A percentile compares a stretch with the other conserved stretches of the same genome.
Conservation (phyloP, 192 early-diverging fungal genomes). For the Podila epigama region DNA sequence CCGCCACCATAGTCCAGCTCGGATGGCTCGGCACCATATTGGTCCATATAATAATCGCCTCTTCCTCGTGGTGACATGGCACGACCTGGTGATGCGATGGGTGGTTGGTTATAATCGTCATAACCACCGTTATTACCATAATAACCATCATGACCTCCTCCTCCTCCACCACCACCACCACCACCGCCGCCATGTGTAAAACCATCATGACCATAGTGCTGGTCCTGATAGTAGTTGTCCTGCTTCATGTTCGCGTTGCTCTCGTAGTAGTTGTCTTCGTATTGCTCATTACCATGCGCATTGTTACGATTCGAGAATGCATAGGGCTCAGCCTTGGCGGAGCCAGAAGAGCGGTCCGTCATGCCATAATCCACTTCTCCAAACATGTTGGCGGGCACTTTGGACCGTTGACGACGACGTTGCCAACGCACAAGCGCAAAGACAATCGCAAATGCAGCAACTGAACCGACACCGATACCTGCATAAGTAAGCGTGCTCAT, state of each 20-base stretch:
- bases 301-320: constrained; percentile 34
- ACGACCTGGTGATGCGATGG: constrained; percentile 10
- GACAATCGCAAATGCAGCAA: constrained; percentile 15
- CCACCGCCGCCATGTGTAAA: constrained; percentile 15
- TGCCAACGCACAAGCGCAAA: constrained; percentile 42
- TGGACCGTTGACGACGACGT: constrained; percentile 27
- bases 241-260: neutral
- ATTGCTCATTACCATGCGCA: constrained; percentile 31
- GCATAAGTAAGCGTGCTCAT: constrained; percentile 18
- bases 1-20: constrained; percentile 36
- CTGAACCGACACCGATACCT: constrained; percentile 40
- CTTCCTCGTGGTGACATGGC: constrained; percentile 16
- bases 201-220: constrained; percentile 17
- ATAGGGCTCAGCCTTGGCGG: constrained; percentile 26
- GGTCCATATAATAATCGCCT: constrained; percentile 17
- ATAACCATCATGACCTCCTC: constrained; percentile 4
- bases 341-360: constrained; percentile 19
- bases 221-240: constrained; percentile 30
- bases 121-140: constrained; percentile 33
- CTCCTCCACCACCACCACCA: neutral
- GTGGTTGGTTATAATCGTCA: constrained; percentile 27
- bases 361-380: constrained; percentile 44
- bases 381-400: constrained; percentile 40
- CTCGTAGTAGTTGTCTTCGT: neutral
- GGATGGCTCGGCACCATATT: constrained; percentile 29